phyloP scores from a whole-genome alignment of 78 protist genomes.

The Emiliania huxleyi region DNA sequence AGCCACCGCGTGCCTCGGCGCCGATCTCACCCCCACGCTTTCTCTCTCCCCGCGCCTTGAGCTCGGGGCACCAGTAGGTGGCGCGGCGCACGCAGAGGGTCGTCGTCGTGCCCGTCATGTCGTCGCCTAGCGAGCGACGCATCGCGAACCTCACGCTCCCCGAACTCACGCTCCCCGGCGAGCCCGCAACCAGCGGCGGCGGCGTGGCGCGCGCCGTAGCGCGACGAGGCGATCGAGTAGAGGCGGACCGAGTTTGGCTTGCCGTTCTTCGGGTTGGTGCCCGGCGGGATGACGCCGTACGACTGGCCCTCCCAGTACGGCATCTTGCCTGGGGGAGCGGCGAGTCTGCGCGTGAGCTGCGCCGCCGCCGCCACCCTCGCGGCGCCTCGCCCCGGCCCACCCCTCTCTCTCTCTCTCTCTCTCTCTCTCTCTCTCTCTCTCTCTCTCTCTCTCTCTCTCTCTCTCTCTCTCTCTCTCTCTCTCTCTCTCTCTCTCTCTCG shows the following conservation, averaged over 20 bases:
- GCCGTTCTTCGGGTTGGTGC: constrained; percentile 52
- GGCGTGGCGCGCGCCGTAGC: no score
- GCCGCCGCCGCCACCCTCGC: background rate
- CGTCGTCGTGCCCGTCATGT: constrained; percentile 44
- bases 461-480: no score
- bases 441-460: no score
- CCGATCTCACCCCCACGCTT: no score
- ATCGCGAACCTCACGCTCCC: background rate
- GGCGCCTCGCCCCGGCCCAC: background rate
- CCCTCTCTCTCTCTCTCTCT: background rate
- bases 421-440: no score
- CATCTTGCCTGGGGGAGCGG: no score
- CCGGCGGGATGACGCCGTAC: constrained; percentile 51
- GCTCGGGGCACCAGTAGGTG: constrained; percentile 52
- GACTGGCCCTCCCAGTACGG: constrained; percentile 63
- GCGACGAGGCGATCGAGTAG: constrained; percentile 58
- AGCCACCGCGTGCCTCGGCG: no score
- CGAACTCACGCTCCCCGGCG: background rate
- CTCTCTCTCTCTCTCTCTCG: no score
- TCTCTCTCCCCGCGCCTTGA: background rate
- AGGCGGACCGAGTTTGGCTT: constrained; percentile 57
- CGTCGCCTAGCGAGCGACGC: no score
- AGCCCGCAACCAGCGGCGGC: background rate
- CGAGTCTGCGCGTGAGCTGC: background rate
- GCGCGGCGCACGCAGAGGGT: constrained; percentile 60